Base-by-base conservation (phyloP, 441 rosid species). In the Pelargonium exstipulatum region DNA sequence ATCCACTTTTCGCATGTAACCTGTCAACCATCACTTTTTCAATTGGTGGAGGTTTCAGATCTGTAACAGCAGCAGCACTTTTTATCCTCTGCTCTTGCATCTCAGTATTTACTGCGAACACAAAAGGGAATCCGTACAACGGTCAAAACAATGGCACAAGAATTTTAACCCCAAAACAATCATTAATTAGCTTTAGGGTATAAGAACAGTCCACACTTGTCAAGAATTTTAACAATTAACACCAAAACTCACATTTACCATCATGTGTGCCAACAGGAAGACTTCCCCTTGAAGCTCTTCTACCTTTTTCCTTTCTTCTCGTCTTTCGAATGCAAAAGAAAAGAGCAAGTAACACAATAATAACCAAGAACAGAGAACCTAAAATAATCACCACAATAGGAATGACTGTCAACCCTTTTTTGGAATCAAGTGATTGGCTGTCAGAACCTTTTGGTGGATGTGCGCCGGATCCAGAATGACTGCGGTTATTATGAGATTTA, bases 31-130 rank as follows among this genome's bases (percentile, higher is more conserved):
- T 81, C 77, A 85, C 71, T 62, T 85, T 87, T 49, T 90, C 98
- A n/a, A 83, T 79, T 20, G 94, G 87, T 1, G 88, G 91, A 37
- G 91, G 87, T 72, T 86, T 90, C 75, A 83, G 78, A 69, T 95
- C 96, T 57, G 84, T 79, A 57, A 88, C 80, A 14, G 96, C 84
- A 76, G 94, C 86, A 64, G 79, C 83, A 71, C 69, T 85, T 80
- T 86, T 89, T 20, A 80, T 80, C 75, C 89, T 83, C 46, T 81
- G 97, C 70, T 87, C 96, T 65, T 87, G 92, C 79, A 82, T 74
- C 73, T 83, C 88, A 3, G 77, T 32, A 51, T 65, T 81, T 42
- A 65, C 89, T 86, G 80, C 76, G 76, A 71, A 68, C 65, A 45
- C 1, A 67, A 65, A 58, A 53, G 13, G 48, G 42, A 76, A 66